A percentile compares a stretch with the other conserved stretches of the same genome.
Conservation (phyloP, 176 grass and related monocot genomes). For the bread wheat (Triticum aestivum) region IWGSC_CS_RefSeq_v2.1 NC_057799.1:66647200-66647699, state of each 20-base stretch:
- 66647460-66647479: constrained; percentile 78
- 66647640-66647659: constrained; percentile 44
- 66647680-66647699: constrained; percentile 70
- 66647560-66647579: constrained; percentile 45
- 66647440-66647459: constrained; percentile 52
- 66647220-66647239: constrained; percentile 76
- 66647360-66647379: constrained; percentile 52
- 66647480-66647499: constrained; percentile 72
- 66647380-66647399: constrained; percentile 64
- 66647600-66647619: constrained; percentile 41
- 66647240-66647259: constrained; percentile 59
- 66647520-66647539: constrained; percentile 67
- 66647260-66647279: constrained; percentile 60
- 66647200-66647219: constrained; percentile 74
- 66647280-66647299: constrained; percentile 25
- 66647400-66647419: constrained; percentile 68
- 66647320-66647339: constrained; percentile 81
- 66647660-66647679: constrained; percentile 43
- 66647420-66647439: constrained; percentile 77
- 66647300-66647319: constrained; percentile 55
- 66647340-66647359: constrained; percentile 82
- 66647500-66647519: constrained; percentile 79
- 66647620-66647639: constrained; percentile 38
- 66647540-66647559: constrained; percentile 62
- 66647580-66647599: constrained; percentile 58